Conservation (phyloP, 1,139 yeast species). For the Candida tropicalis region DNA sequence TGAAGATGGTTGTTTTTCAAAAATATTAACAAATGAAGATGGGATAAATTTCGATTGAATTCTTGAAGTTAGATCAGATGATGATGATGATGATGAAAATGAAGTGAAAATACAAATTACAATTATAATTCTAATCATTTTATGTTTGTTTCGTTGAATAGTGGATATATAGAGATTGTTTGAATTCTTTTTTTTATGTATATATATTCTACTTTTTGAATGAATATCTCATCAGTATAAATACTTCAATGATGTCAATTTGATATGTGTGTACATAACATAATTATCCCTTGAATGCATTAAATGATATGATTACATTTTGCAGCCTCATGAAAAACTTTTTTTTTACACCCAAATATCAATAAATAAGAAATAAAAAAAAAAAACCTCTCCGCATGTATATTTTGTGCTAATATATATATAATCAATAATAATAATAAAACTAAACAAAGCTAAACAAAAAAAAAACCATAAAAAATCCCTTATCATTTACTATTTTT, state of each 20-base stretch:
- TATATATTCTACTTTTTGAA: not conserved
- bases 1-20: conserved; percentile 1
- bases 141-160: too few species aligned
- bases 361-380: not conserved
- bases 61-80: conserved; percentile 3
- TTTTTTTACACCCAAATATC: not conserved
- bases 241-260: too few species aligned
- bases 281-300: not conserved
- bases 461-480: not conserved
- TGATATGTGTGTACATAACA: conserved; percentile 1
- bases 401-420: not conserved
- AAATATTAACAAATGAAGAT: conserved; percentile 4
- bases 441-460: not conserved
- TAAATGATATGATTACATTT: too few species aligned
- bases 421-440: not conserved
- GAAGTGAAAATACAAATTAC: not conserved
- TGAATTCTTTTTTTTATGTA: not conserved
- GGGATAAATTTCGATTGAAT: conserved; percentile 7
- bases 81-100: not conserved
- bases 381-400: not conserved
- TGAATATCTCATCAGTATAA: too few species aligned
- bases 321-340: too few species aligned
- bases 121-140: not conserved
- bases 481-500: not conserved
- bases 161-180: not conserved